Evolutionary conservation across 768 basidiomycete genomes (phyloP), one percentile per base, ranked within the genome.

Genomic region (Tulasnella sp.): DNA sequence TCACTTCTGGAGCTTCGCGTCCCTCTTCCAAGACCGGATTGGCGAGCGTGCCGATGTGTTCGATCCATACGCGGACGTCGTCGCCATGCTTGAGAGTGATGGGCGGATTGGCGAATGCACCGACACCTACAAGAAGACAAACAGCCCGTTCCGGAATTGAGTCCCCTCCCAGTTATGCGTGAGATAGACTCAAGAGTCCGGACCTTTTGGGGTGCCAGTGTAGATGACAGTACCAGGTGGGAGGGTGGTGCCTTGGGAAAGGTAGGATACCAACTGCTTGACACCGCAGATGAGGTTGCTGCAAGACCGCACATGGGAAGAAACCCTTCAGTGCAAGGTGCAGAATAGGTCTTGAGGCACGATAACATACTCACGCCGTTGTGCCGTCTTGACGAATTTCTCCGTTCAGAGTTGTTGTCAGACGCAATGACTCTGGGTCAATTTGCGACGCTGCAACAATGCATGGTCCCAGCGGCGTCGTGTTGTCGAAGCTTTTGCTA

Each of bases 211-310:
- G 2, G 71, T 72, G 8, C 69, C 69, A 1, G 90, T 92, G 64
- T 91, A 76, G 65, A 92, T 91, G 65, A 91, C 74, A 0, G 85
- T 81, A 0, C 90, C 89, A 0, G 86, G 83, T 64, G 80, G 80
- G 19, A 92, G 80, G 0, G 89, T 91, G 4, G 88, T 91, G 2
- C 81, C 87, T 66, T 90, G 86, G 0, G 87, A 89, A 46, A 92
- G 80, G 74, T 82, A 87, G 0, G 88, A 74, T 45, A 92, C 75
- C 1, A 87, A 87, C 67, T 84, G 78, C 46, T 81, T 80, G 31
- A 91, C 80, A 63, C 71, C 80, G 74, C 92, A 93, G 58, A 93
- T 85, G 66, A 90, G 85, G 62, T 85, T 79, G 51, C 89, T 92
- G 66, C 34, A n/a, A n/a, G n/a, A 38, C 34, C 34, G 15, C 15